Base-by-base conservation (phyloP, 2,329 filamentous ascomycete genomes). In the Sordariomycetes sp. region DNA sequence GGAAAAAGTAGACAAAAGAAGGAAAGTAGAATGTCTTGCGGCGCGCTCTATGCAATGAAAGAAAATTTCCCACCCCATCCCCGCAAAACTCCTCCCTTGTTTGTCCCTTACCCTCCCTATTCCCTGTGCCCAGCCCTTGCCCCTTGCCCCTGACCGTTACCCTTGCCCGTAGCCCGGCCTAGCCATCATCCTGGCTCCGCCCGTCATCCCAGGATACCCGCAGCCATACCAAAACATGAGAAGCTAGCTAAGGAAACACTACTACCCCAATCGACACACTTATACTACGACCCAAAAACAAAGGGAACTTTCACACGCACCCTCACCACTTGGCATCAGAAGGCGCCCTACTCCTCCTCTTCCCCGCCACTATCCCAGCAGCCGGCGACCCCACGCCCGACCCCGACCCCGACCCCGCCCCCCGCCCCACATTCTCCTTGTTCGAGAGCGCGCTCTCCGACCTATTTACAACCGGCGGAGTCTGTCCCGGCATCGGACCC, bases 361-460 rank as follows among this genome's bases (percentile, higher is more conserved):
- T 58, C 42, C 56, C 56, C 10, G 42, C 56, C n/a, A 57, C 32
- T 8, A 8, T 8, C 6, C 50, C 28, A 15, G 34, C 32, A 15
- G 56, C 53, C 39, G 56, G 56, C 56, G 53, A 54, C 28, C 28
- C 28, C 3, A 32, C 28, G 4, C 56, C 56, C 53, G 48, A 25
- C 28, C 56, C 56, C 53, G 48, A 25, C 45, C 48, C 45, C 42
- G n/a, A 51, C 22, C 52, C 51, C 52, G 13, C 36, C 22, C 25
- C 39, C 45, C 64, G 52, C 45, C 60, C 60, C 20, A 62, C 60
- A 58, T 72, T 71, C 61, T 74, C 69, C 63, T 72, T 72, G 62
- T 72, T 70, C 59, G 72, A 70, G 54, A 68, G 57, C 56, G 66
- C 69, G 65, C 71, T 73, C 32, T 73, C 69, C 64, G 10, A 69